These are phyloP conservation scores for Acacia acuminata DNA, from an alignment of 306 rosid genomes.

Conservation along the genomic window DNA sequence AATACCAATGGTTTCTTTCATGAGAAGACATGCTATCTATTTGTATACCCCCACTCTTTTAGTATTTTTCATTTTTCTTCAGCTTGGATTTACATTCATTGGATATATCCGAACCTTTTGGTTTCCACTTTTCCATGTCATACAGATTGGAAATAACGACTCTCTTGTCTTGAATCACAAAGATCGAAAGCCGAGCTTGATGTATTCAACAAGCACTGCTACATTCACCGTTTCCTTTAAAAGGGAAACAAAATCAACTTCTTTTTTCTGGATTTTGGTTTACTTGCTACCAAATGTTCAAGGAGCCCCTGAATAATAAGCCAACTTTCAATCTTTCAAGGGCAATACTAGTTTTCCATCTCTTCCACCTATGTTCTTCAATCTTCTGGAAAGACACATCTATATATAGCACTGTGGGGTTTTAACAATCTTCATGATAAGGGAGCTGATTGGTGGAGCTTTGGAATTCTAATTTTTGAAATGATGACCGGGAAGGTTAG, in stretches of 20 bases:
- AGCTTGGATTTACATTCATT: not conserved
- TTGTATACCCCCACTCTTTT: not conserved
- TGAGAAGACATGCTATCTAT: not conserved
- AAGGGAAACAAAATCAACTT: slow-evolving; percentile 72
- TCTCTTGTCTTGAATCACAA: slow-evolving; percentile 42
- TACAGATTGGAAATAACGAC: slow-evolving; percentile 18
- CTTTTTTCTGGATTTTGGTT: slow-evolving; percentile 64
- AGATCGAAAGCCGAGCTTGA: slow-evolving; percentile 58
- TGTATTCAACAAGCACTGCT: slow-evolving; percentile 62
- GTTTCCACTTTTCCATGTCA: not conserved
- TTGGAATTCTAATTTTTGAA: slow-evolving; percentile 73
- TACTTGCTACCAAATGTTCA: slow-evolving; percentile 64
- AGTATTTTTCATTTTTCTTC: not conserved
- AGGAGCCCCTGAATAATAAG: slow-evolving; percentile 39
- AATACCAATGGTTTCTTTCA: not conserved
- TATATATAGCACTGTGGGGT: slow-evolving; percentile 19
- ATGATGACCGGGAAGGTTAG: slow-evolving; percentile 87
- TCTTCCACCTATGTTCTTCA: slow-evolving; percentile 24
- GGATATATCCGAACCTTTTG: not conserved
- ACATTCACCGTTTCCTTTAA: slow-evolving; percentile 74
- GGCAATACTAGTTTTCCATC: slow-evolving; percentile 53
- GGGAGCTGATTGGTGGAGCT: slow-evolving; percentile 93
- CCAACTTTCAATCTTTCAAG: slow-evolving; percentile 45
- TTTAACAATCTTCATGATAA: slow-evolving; percentile 63
- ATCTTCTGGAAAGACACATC: slow-evolving; percentile 32